phyloP scores from a whole-genome alignment of 176 grass and related monocot genomes.

The Carex myosuroides region DNA sequence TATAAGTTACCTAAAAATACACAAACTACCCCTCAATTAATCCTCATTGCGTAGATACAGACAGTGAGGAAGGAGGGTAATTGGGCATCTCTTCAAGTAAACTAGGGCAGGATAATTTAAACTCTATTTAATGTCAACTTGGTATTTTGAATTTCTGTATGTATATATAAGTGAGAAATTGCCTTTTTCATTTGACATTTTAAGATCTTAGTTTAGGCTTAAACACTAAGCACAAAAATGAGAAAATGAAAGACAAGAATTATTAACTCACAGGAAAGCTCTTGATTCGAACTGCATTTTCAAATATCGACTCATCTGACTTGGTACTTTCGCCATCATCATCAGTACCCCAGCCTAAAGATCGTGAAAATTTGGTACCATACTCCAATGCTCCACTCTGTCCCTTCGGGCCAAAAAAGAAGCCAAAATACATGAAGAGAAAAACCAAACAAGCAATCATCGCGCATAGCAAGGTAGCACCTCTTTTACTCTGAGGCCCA shows the following conservation, averaged over 20 bases:
- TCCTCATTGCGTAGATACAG: neutral
- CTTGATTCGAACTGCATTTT: constrained; percentile 46
- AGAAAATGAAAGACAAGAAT: neutral
- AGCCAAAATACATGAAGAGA: constrained; percentile 72
- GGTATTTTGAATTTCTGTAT: neutral
- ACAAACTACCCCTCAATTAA: neutral
- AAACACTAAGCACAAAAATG: neutral
- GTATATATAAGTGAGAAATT: neutral
- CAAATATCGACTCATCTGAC: constrained; percentile 79
- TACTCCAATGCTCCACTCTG: constrained; percentile 63
- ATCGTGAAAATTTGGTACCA: constrained; percentile 71
- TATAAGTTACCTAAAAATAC: neutral
- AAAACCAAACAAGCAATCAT: constrained; percentile 66
- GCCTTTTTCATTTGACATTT: neutral
- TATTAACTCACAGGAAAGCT: constrained; percentile 72
- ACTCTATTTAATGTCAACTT: neutral
- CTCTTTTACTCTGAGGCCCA: constrained; percentile 52
- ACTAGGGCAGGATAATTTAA: neutral
- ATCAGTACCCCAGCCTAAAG: constrained; percentile 62
- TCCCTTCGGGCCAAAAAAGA: constrained; percentile 46
- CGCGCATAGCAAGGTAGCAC: constrained; percentile 39
- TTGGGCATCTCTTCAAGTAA: neutral
- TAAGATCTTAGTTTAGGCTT: neutral
- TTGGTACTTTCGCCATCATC: constrained; percentile 34
- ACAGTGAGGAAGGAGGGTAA: neutral